phyloP scores from a whole-genome alignment of 1,284 basidiomycete genomes.

The Stereum hirsutum region DNA sequence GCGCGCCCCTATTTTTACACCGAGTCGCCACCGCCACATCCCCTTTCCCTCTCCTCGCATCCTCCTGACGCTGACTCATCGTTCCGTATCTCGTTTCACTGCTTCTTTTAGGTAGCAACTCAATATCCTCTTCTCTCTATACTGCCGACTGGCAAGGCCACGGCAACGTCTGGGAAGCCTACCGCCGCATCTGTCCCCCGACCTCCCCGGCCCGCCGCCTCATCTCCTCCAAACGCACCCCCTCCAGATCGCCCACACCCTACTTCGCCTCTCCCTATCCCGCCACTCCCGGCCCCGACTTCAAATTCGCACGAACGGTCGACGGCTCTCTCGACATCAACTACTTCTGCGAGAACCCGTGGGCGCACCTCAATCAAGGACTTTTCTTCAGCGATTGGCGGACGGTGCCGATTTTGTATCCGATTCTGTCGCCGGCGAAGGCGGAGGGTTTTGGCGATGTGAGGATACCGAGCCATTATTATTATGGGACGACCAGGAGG shows the following conservation, averaged over 20 bases:
- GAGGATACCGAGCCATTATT: constrained; percentile 90
- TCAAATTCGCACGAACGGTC: constrained; percentile 48
- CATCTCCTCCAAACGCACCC: constrained; percentile 59
- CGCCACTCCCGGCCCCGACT: constrained; percentile 36
- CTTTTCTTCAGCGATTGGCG: constrained; percentile 96
- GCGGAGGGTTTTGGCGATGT: constrained; percentile 82
- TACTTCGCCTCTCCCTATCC: constrained; percentile 13
- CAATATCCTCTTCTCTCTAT: constrained; percentile 64
- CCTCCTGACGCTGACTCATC: too few relatives aligned
- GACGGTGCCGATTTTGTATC: constrained; percentile 77
- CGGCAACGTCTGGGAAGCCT: constrained; percentile 88
- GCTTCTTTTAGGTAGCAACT: constrained; percentile 45
- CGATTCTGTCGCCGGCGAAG: constrained; percentile 86
- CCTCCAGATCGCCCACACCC: constrained; percentile 23
- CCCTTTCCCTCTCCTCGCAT: too few relatives aligned
- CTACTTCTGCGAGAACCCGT: constrained; percentile 73
- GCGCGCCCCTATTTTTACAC: too few relatives aligned
- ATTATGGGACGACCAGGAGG: constrained; percentile 72
- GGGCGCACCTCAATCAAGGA: constrained; percentile 79
- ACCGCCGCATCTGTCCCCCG: constrained; percentile 84
- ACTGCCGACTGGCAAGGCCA: constrained; percentile 76
- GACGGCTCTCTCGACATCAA: constrained; percentile 49
- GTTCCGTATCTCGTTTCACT: too few relatives aligned
- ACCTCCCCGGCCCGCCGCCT: constrained; percentile 71
- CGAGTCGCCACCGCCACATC: too few relatives aligned